Base-by-base conservation (phyloP, 2,329 filamentous ascomycete species). In the Eurotiales sp. region DNA sequence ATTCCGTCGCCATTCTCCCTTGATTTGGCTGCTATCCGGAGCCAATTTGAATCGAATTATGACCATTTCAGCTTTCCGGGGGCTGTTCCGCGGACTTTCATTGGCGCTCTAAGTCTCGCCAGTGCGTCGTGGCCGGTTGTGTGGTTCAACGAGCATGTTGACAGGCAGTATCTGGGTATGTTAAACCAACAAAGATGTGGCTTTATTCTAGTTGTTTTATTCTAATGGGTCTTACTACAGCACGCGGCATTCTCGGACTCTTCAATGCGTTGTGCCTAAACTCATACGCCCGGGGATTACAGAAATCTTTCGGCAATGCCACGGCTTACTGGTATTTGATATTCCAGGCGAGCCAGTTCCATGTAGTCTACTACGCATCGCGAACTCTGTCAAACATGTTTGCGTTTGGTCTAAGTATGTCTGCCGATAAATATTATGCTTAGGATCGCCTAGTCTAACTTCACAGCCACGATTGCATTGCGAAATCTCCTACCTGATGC, bases 351-450 rank as follows among this genome's bases (percentile, higher is more conserved):
- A 86, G 84, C 68, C 92, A 97, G 69, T 99, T 99, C 64, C 93
- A 99, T 71, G 74, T 95, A 55, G 79, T 93, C 55, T 99, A 90
- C 71, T 99, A 99, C 74, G 86, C 91, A 12, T 93, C 90, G 14
- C 80, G 93, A 55, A 93, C 90, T 2, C 73, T 99, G 58, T 93
- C 93, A 2, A 99, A 99, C 67, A 96, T 95, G 87, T 95, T 96
- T 71, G 91, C 93, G 17, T 93, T 97, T 73, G 82, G 84, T 8
- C 73, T 96, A 53, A 89, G 86, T 92, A 76, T 70, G 85, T 77
- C 30, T 32, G 17, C 27, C n/a, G n/a, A 21, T 44, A 23, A 15
- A 42, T 42, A 23, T 14, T 30, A 25, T 27, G 36, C 14, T 23
- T 8, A n/a, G n/a, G 23, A 47, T 27, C 25, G 14, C n/a, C 8